Percentiles rank a stretch among this genome's conserved stretches.
Conservation (phyloP, 208 protist genomes). For the Angomonas deanei region DNA sequence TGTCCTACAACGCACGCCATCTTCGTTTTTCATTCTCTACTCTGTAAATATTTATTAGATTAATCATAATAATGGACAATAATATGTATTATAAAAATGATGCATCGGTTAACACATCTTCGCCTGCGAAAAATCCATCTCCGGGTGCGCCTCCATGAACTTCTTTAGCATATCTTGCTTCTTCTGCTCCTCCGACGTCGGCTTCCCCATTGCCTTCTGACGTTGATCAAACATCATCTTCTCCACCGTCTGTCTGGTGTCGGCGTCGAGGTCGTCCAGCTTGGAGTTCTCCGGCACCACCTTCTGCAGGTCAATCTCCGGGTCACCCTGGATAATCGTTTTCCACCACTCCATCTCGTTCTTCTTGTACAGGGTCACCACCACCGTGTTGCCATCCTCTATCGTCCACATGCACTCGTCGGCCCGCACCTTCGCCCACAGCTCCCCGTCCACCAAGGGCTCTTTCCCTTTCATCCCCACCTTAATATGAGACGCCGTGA, state of each 20-base stretch:
- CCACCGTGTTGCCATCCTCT: constrained; percentile 81
- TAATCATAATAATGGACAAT: background rate
- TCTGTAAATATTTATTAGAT: background rate
- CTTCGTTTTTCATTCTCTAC: too few relatives aligned
- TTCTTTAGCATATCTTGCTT: constrained; percentile 93
- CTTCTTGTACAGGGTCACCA: constrained; percentile 85
- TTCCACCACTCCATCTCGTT: constrained; percentile 94
- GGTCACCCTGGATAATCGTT: constrained; percentile 76
- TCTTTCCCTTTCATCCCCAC: constrained; percentile 81
- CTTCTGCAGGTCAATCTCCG: constrained; percentile 92
- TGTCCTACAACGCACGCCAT: too few relatives aligned
- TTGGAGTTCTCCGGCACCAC: constrained; percentile 94
- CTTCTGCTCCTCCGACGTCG: constrained; percentile 91
- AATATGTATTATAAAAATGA: too few relatives aligned
- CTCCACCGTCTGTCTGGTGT: constrained; percentile 93
- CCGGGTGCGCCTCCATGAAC: constrained; percentile 92
- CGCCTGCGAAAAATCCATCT: constrained; percentile 95
- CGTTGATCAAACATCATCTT: constrained; percentile 97
- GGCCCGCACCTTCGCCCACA: constrained; percentile 56
- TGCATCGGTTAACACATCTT: constrained; percentile 93
- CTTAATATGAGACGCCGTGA: constrained; percentile 54
- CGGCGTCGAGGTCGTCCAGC: constrained; percentile 91
- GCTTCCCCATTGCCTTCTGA: constrained; percentile 91
- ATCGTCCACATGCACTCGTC: constrained; percentile 92
- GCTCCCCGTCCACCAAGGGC: constrained; percentile 81